phyloP scores from a whole-genome alignment of 805 yeast species.

The Yarrowia deformans region DNA sequence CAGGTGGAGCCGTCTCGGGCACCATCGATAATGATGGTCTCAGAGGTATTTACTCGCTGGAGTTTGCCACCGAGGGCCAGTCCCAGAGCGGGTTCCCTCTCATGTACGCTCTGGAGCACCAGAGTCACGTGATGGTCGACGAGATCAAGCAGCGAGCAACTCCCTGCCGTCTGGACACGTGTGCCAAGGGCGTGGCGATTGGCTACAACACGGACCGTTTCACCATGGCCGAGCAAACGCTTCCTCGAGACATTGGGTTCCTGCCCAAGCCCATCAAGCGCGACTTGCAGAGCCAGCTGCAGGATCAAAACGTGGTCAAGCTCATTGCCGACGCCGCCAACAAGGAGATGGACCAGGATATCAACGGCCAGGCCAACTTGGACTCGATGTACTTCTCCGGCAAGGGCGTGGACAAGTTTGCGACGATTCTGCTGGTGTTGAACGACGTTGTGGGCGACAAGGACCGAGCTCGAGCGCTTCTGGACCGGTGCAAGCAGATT shows the following conservation, averaged over 20 bases:
- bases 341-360: slow-evolving; percentile 57
- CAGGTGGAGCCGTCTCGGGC: slow-evolving; percentile 57
- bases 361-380: slow-evolving; percentile 59
- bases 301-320: slow-evolving; percentile 51
- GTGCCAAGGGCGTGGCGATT: slow-evolving; percentile 53
- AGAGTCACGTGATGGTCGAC: slow-evolving; percentile 53
- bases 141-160: slow-evolving; percentile 48
- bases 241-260: slow-evolving; percentile 55
- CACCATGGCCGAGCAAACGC: slow-evolving; percentile 48
- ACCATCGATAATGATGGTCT: slow-evolving; percentile 42
- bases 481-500: slow-evolving; percentile 67
- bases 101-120: slow-evolving; percentile 70
- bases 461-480: slow-evolving; percentile 55
- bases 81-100: slow-evolving; percentile 46
- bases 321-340: slow-evolving; percentile 55
- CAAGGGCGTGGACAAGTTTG: slow-evolving; percentile 83
- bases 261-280: slow-evolving; percentile 63
- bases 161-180: slow-evolving; percentile 54
- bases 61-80: slow-evolving; percentile 45
- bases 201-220: slow-evolving; percentile 50
- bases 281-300: slow-evolving; percentile 51
- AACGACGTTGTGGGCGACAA: slow-evolving; percentile 66
- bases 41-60: slow-evolving; percentile 38
- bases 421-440: slow-evolving; percentile 72
- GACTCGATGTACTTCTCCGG: slow-evolving; percentile 91